Evolutionary conservation across 257 asterid species (phyloP).

Genomic region (Lavandula angustifolia): DNA sequence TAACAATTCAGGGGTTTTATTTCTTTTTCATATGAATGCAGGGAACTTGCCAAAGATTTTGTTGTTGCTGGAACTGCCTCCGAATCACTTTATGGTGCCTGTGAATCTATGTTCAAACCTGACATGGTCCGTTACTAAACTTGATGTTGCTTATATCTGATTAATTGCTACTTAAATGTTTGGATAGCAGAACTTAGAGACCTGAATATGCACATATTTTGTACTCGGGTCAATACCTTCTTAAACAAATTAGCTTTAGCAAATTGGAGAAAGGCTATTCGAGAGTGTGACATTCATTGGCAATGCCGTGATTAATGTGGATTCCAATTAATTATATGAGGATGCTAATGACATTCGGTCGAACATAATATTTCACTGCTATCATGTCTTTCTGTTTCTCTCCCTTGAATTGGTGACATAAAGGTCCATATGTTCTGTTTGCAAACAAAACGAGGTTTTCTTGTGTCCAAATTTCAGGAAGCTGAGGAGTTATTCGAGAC

Average conservation of each 20-base stretch:
- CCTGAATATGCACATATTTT: constrained; percentile 2
- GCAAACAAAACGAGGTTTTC: too few relatives aligned
- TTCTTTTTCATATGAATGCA: constrained; percentile 35
- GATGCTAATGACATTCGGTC: not conserved
- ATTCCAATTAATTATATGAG: not conserved
- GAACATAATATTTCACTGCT: too few relatives aligned
- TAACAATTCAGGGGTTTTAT: not conserved
- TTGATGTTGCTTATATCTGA: constrained; percentile 6
- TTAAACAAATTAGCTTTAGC: not conserved
- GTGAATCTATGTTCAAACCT: constrained; percentile 96
- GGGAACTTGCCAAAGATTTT: constrained; percentile 98
- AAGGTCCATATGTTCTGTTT: too few relatives aligned
- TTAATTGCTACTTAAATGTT: not conserved
- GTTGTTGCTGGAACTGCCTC: constrained; percentile 97
- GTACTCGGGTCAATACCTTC: not conserved
- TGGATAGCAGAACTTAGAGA: not conserved
- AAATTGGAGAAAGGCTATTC: constrained; percentile 15
- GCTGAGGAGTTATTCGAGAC: constrained; percentile 88
- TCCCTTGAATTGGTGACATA: too few relatives aligned
- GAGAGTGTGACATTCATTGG: not conserved
- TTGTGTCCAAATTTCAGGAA: constrained; percentile 47
- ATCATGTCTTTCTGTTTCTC: too few relatives aligned
- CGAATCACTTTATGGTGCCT: constrained; percentile 97
- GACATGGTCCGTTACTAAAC: constrained; percentile 67
- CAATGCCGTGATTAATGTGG: too few relatives aligned